Conservation (phyloP, 2,329 filamentous ascomycete genomes). For the Pseudocercospora fijiensis region DNA sequence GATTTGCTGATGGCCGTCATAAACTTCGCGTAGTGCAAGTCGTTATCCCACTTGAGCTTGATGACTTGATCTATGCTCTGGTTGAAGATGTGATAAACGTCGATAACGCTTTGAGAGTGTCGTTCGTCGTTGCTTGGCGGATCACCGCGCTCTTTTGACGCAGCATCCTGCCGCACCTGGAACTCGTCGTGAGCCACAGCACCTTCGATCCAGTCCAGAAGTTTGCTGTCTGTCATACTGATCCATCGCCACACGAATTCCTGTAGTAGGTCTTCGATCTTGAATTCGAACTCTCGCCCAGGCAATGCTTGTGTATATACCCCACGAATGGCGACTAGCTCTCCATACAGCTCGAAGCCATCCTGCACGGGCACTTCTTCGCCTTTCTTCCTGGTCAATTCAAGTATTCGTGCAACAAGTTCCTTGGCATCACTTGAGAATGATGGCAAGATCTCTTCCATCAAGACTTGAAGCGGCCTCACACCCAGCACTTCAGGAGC, state of each 20-base stretch:
- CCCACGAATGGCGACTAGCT: slow-evolving; percentile 77
- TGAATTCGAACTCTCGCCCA: slow-evolving; percentile 73
- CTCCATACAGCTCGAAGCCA: slow-evolving; percentile 89
- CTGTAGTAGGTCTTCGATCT: slow-evolving; percentile 80
- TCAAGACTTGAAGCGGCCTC: slow-evolving; percentile 66
- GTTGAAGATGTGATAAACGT: slow-evolving; percentile 91
- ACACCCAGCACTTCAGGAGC: slow-evolving; percentile 84
- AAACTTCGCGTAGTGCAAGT: slow-evolving; percentile 90
- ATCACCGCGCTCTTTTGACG: slow-evolving; percentile 49
- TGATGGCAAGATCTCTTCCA: slow-evolving; percentile 80
- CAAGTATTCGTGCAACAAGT: slow-evolving; percentile 77
- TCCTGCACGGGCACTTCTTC: slow-evolving; percentile 83
- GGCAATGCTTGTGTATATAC: slow-evolving; percentile 77
- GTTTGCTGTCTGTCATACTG: slow-evolving; percentile 71
- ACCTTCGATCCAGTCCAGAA: slow-evolving; percentile 81
- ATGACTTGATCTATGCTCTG: slow-evolving; percentile 86
- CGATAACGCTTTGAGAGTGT: slow-evolving; percentile 89
- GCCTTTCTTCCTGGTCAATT: slow-evolving; percentile 65
- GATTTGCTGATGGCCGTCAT: slow-evolving; percentile 90
- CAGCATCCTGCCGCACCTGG: slow-evolving; percentile 66
- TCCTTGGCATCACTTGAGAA: slow-evolving; percentile 88
- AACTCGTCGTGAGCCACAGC: slow-evolving; percentile 91
- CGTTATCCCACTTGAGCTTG: slow-evolving; percentile 86
- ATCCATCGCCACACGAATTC: slow-evolving; percentile 98
- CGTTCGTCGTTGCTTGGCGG: slow-evolving; percentile 74